These are phyloP conservation scores for Pichia cactophila DNA, from an alignment of 1,139 yeast species.

Conservation along the genomic window DNA sequence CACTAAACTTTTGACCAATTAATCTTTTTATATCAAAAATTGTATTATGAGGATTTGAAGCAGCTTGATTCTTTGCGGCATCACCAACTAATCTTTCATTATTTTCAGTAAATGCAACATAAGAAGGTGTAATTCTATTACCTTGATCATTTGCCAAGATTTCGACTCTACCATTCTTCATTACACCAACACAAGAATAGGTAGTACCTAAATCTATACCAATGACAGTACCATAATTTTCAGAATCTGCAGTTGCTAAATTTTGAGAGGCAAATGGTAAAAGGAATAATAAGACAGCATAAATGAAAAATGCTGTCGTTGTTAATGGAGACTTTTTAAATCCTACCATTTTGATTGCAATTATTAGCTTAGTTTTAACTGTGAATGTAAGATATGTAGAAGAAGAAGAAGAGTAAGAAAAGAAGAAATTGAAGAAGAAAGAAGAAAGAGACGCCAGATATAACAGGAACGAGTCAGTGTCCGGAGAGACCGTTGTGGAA, in stretches of 20 bases:
- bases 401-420: not conserved
- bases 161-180: conserved; percentile 88
- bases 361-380: conserved; percentile 13
- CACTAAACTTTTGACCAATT: conserved; percentile 72
- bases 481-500: too few relatives aligned
- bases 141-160: conserved; percentile 94
- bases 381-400: not conserved
- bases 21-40: conserved; percentile 81
- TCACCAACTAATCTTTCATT: conserved; percentile 87
- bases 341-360: conserved; percentile 1
- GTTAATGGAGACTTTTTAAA: conserved; percentile 10
- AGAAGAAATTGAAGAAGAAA: not conserved
- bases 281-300: conserved; percentile 49
- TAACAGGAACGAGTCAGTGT: not conserved
- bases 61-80: conserved; percentile 91
- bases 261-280: conserved; percentile 44
- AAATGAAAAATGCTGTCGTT: conserved; percentile 29
- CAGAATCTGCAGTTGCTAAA: conserved; percentile 38
- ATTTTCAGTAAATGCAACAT: conserved; percentile 68
- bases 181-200: conserved; percentile 90
- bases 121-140: conserved; percentile 89
- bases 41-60: conserved; percentile 72
- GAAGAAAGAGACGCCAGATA: not conserved
- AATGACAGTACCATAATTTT: conserved; percentile 69
- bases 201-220: conserved; percentile 89